Percentiles rank a stretch among this genome's conserved stretches.
Conservation (phyloP, 2,329 filamentous ascomycete genomes). For the Diaporthe destruens region DNA sequence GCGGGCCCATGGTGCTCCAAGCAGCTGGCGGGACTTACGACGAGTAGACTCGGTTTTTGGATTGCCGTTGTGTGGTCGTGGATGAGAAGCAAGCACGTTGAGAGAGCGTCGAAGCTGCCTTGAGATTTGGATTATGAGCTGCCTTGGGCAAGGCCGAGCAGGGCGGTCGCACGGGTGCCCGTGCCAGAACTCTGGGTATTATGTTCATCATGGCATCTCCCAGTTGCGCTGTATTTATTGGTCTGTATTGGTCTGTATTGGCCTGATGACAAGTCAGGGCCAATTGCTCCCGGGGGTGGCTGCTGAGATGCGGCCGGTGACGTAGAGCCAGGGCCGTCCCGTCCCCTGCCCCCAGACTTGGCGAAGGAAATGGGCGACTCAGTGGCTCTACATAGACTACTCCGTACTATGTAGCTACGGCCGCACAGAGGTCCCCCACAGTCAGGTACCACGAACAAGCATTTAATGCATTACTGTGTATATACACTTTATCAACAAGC, state of each 20-base stretch:
- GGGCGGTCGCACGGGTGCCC: constrained; percentile 4
- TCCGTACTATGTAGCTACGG: background rate
- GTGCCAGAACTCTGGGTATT: background rate
- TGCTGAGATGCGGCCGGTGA: background rate
- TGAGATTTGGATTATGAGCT: background rate
- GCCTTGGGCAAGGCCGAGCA: constrained; percentile 1
- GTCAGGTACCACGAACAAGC: background rate
- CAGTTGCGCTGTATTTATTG: background rate
- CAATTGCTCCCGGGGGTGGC: background rate
- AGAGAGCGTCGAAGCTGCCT: background rate
- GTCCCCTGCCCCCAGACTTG: background rate
- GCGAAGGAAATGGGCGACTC: background rate
- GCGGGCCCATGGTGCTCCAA: background rate
- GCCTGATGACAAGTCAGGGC: background rate
- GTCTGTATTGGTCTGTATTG: background rate
- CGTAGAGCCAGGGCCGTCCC: background rate
- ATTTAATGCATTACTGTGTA: background rate
- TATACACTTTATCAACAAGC: background rate
- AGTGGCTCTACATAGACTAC: background rate
- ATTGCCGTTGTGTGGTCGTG: constrained; percentile 16
- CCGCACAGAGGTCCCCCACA: background rate
- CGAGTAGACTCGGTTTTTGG: constrained; percentile 48
- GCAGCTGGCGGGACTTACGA: constrained; percentile 48
- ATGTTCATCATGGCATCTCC: constrained; percentile 9
- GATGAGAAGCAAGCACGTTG: constrained; percentile 34